Percentiles rank a stretch among this genome's conserved stretches.
Evolutionary conservation across 352 stramenopile species (phyloP).

Genomic region (Phytophthora aleatoria): DNA sequence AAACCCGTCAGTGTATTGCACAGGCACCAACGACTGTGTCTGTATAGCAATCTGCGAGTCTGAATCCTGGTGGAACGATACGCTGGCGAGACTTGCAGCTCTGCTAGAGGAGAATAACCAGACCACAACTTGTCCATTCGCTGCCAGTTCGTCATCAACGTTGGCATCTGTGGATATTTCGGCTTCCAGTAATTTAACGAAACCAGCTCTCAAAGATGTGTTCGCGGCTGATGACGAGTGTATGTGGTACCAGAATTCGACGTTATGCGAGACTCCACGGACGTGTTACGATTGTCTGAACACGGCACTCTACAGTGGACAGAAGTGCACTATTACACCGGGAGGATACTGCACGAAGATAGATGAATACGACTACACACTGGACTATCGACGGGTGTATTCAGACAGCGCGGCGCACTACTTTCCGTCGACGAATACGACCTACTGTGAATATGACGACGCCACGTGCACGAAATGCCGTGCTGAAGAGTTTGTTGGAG

Average conservation of each 20-base stretch:
- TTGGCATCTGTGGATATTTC: conserved; percentile 14
- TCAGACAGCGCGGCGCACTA: conserved; percentile 37
- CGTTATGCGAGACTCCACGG: conserved; percentile 44
- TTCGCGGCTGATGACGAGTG: conserved; percentile 49
- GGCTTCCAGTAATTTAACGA: conserved; percentile 20
- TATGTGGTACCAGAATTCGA: conserved; percentile 72
- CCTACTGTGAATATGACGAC: conserved; percentile 56
- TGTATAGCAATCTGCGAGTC: conserved; percentile 64
- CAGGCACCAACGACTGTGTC: conserved; percentile 43
- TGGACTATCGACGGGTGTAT: conserved; percentile 50
- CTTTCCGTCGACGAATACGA: conserved; percentile 64
- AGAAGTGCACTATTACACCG: conserved; percentile 57
- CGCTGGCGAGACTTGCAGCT: conserved; percentile 38
- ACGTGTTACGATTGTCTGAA: conserved; percentile 71
- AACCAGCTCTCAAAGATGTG: conserved; percentile 34
- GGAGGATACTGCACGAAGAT: conserved; percentile 66
- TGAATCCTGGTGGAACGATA: conserved; percentile 47
- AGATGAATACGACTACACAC: conserved; percentile 36
- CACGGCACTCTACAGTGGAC: conserved; percentile 37
- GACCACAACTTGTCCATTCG: conserved; percentile 36
- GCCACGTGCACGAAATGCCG: conserved; percentile 33
- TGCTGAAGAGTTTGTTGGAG: conserved; percentile 32
- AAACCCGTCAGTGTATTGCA: conserved; percentile 61
- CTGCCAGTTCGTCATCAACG: conserved; percentile 37
- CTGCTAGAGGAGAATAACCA: conserved; percentile 24